Conservation (phyloP, 2,329 filamentous ascomycete species). For the Trichophyton benhamiae region DNA sequence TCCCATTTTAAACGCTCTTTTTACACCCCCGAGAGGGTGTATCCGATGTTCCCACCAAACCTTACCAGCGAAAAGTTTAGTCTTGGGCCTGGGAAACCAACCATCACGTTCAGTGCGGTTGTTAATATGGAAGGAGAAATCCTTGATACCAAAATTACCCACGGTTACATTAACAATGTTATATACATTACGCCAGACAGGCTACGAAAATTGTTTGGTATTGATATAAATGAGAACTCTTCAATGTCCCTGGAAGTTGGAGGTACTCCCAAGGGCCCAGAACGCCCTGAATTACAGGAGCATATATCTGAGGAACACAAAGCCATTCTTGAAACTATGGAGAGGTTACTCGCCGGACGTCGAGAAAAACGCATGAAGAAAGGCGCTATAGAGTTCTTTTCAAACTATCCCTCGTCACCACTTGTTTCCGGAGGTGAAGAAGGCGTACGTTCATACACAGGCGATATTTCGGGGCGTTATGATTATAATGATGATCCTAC, state of each 20-base stretch:
- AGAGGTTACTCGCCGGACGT: conserved; percentile 30
- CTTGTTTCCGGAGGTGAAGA: conserved; percentile 18
- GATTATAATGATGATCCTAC: conserved; percentile 24
- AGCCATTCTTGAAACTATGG: conserved; percentile 24
- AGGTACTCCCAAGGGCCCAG: conserved; percentile 18
- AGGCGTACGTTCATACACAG: conserved; percentile 19
- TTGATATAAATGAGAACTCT: conserved; percentile 13
- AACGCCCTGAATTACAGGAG: conserved; percentile 18
- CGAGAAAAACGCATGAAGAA: conserved; percentile 26
- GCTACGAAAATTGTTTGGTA: conserved; percentile 29
- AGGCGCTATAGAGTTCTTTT: conserved; percentile 28
- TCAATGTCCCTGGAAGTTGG: conserved; percentile 22
- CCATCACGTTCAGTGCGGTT: conserved; percentile 49
- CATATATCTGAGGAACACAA: conserved; percentile 25
- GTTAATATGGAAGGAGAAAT: conserved; percentile 41
- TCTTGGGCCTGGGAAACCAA: conserved; percentile 41
- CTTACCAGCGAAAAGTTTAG: conserved; percentile 42
- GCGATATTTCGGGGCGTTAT: conserved; percentile 21
- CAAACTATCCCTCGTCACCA: conserved; percentile 10
- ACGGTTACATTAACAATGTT: conserved; percentile 45
- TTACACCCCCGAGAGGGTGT: conserved; percentile 42
- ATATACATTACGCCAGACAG: conserved; percentile 39
- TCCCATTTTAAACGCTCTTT: conserved; percentile 42
- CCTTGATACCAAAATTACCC: conserved; percentile 42
- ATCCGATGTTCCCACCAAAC: conserved; percentile 44